These are phyloP conservation scores for Sicyos edulis DNA, from an alignment of 306 rosid genomes.

Conservation along the genomic window DNA sequence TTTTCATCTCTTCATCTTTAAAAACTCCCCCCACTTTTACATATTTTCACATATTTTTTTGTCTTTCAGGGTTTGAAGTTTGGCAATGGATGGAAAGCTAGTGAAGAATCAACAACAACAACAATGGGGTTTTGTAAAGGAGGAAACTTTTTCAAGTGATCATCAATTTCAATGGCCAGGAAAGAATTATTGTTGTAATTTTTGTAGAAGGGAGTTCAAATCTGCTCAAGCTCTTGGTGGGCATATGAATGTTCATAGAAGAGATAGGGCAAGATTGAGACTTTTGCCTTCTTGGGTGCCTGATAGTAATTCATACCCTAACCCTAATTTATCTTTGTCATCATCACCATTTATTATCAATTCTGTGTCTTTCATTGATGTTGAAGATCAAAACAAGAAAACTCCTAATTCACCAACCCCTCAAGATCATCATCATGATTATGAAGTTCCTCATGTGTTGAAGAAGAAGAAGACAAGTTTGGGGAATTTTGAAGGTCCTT, in stretches of 20 bases:
- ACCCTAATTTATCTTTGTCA: slow-evolving; percentile 27
- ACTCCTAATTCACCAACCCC: background rate
- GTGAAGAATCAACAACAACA: slow-evolving; percentile 20
- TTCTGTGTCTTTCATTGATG: slow-evolving; percentile 19
- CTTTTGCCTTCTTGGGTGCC: slow-evolving; percentile 24
- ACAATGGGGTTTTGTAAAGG: slow-evolving; percentile 31
- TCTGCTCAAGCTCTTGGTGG: slow-evolving; percentile 91
- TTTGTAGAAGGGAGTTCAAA: slow-evolving; percentile 74
- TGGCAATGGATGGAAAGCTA: slow-evolving; percentile 46
- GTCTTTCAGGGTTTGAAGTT: background rate
- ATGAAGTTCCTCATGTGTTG: slow-evolving; percentile 19
- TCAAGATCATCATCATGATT: slow-evolving; percentile 1
- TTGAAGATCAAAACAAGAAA: slow-evolving; percentile 31
- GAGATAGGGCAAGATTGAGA: slow-evolving; percentile 74
- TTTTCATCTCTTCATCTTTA: slow-evolving; percentile 14
- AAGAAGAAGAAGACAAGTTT: slow-evolving; percentile 33
- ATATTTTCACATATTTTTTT: background rate
- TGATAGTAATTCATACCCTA: slow-evolving; percentile 27
- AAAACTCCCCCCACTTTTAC: background rate
- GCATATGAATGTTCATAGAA: slow-evolving; percentile 86
- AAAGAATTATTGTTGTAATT: slow-evolving; percentile 57
- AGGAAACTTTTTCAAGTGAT: slow-evolving; percentile 27
- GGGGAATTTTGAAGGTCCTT: slow-evolving; percentile 25
- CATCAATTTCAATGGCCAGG: slow-evolving; percentile 42
- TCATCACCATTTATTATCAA: slow-evolving; percentile 21